Conservation (phyloP, 2,329 filamentous ascomycete genomes). For the Drechmeria coniospora region DNA sequence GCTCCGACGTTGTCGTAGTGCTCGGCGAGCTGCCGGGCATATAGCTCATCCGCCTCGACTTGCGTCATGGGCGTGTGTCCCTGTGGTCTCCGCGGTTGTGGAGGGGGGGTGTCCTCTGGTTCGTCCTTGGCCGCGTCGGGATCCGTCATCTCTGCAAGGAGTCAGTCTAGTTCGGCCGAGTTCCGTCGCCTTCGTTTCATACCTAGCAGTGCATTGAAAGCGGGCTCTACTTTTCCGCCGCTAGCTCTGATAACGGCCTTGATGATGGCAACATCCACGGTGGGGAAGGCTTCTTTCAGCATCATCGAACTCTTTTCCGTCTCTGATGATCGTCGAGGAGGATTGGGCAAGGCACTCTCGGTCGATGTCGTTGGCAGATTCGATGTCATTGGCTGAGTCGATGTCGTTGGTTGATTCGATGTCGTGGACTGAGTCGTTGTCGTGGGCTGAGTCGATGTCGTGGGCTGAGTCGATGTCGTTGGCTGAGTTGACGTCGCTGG, state of each 20-base stretch:
- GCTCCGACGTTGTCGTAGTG: conserved; percentile 58
- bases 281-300: conserved; percentile 85
- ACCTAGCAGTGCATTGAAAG: conserved; percentile 89
- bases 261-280: conserved; percentile 64
- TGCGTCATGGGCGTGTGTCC: conserved; percentile 53
- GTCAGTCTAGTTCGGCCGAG: conserved; percentile 5
- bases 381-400: too few relatives aligned
- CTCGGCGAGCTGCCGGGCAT: conserved; percentile 82
- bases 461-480: background rate
- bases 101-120: conserved; percentile 44
- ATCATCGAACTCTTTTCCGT: conserved; percentile 76
- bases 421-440: conserved; percentile 11
- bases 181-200: conserved; percentile 8
- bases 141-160: conserved; percentile 56
- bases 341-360: conserved; percentile 54
- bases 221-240: conserved; percentile 73
- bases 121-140: conserved; percentile 48
- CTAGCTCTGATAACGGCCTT: conserved; percentile 82
- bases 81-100: conserved; percentile 66
- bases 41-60: conserved; percentile 78
- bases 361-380: conserved; percentile 8
- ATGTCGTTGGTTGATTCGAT: conserved; percentile 6
- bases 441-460: conserved; percentile 6
- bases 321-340: conserved; percentile 67
- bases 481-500: background rate